Evolutionary conservation across 305 asterid genomes (phyloP).

Genomic region (Solanum hybrid): DNA sequence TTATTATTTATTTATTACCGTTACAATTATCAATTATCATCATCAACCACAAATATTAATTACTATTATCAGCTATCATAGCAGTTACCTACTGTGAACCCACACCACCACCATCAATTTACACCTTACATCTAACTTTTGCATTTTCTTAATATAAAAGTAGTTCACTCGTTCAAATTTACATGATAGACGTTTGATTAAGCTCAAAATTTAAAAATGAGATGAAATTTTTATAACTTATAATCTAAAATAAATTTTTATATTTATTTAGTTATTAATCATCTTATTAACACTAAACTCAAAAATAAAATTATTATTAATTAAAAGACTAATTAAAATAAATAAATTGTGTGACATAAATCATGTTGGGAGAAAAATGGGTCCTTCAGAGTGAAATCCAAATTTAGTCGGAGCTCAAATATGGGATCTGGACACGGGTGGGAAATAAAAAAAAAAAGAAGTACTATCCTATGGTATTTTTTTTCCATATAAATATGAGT

Average conservation of each 20-base stretch:
- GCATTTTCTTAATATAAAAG: background rate
- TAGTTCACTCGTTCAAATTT: background rate
- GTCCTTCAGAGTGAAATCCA: fast-evolving
- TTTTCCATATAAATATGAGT: background rate
- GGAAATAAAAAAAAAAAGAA: no score
- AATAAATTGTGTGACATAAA: background rate
- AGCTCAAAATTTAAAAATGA: background rate
- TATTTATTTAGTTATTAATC: background rate
- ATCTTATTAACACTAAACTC: no score
- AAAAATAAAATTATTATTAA: background rate
- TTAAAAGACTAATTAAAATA: background rate
- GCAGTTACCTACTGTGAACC: background rate
- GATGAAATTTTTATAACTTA: background rate
- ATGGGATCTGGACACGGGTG: no score
- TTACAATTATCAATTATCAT: background rate
- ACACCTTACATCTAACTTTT: background rate
- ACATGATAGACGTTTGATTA: background rate
- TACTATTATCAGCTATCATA: background rate
- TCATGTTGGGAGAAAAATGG: background rate
- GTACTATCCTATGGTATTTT: background rate
- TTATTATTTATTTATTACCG: no score
- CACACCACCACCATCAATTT: background rate
- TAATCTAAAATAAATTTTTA: background rate
- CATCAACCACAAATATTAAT: no score
- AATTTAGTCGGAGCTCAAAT: background rate